Evolutionary conservation across 305 asterid species (phyloP), one percentile per base, ranked within the genome.

Genomic region (Fraxinus floribunda): DNA sequence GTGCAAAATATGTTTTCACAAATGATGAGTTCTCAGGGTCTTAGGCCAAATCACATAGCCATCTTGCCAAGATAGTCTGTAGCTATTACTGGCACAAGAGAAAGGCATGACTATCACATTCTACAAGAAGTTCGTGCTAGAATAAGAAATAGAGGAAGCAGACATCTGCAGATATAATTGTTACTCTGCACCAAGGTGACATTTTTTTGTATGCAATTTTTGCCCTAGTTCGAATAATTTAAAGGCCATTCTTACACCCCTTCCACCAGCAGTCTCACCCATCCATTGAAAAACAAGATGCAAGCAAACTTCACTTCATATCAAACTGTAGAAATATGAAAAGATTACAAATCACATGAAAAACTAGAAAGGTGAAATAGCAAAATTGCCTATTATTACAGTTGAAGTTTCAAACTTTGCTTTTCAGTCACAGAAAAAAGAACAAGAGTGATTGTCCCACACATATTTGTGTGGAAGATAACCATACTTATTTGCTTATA

Each of bases 21-120:
- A 75, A n/a, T 62, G 74, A 76, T 73, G 44, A 75, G 24, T 57
- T 75, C 8, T 7, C 10, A 16, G 44, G 30, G 75, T 64, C 62
- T 15, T 24, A 24, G 55, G 68, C 39, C 46, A 49, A 32, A 32
- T 49, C 15, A 73, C 7, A 26, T 22, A 49, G 68, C 55, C 70
- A 71, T 15, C 11, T 75, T 7, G 20, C 13, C 2, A 11, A 46
- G 52, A 73, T 30, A 49, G 73, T 35, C 18, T 29, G 55, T 18
- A 73, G 73, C 24, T 73, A 55, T 75, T 9, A 75, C 41, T 60
- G 10, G 77, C 18, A 38, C 55, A 62, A 7, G 44, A 18, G 3
- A 71, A 35, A 77, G 41, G 84, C 62, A 66, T 55, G 79, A 44
- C 70, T 70, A 74, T 76, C 72, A 71, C 84, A 79, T 32, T 64